Evolutionary conservation across 495 filamentous ascomycete species (phyloP), one percentile per base, ranked within the genome.

Genomic region (Endocarpon pusillum): DNA sequence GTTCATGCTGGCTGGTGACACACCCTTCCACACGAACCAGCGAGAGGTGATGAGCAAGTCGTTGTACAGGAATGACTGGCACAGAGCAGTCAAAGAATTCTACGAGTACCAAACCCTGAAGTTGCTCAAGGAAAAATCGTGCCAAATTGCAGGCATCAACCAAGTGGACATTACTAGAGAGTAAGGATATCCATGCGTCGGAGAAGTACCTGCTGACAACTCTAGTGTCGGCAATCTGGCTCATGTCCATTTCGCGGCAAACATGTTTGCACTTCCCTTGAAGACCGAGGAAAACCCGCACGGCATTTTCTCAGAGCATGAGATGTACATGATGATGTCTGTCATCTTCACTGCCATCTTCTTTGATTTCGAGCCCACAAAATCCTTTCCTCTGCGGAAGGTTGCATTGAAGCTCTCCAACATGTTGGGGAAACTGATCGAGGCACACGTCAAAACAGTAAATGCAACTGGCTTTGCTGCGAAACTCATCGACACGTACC

Each of bases 81-180:
- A 58, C 31, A 55, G 51, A 30, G 53, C 64, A 21, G 54, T 71
- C 32, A 69, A 66, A 41, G 52, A 62, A 16, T 71, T 70, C 54
- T 71, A 69, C 39, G 60, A 70, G 28, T 56, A 75, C 27, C 69
- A 63, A 14, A 84, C 76, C 1, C 53, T 71, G 17, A 58, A 67
- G 19, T 60, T 89, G 14, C 62, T 92, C 39, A 52, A 62, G 3
- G 62, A 71, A 32, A 74, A 78, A 38, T 67, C 62, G 19, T 79
- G 72, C 56, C 67, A 67, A 19, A 44, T 64, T 36, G 66, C 57
- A 10, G 64, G 60, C 3, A 57, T 61, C 22, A 72, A 72, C 38
- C 74, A 82, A 47, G 62, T 84, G n/a, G 83, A 92, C 34, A 65
- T 84, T 21, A 66, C 81, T 16, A 67, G 77, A 32, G 79, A 89